Base-by-base conservation (phyloP, 441 rosid genomes). In the Croton laevigatus region DNA sequence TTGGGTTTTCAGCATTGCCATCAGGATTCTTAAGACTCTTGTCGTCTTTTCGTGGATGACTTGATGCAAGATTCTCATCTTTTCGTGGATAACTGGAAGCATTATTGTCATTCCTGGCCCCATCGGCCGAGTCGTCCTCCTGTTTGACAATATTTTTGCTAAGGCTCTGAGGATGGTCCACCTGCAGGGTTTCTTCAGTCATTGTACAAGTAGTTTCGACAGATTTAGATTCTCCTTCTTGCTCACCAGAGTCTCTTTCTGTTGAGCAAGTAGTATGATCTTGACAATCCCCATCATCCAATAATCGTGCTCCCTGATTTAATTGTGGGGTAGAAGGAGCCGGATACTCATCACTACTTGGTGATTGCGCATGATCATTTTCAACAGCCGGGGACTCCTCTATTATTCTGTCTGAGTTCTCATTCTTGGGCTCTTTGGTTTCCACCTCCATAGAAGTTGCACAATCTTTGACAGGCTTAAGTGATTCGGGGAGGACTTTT, bases 311-410 rank as follows among this genome's bases (percentile, higher is more conserved):
- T 69, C 76, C 90, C 61, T 81, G 95, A 46, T 83, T 81, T 57
- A 91, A 58, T 27, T 95, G 99, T 0, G 97, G 98, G 16, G 98
- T 93, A 34, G 95, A 85, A 75, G 99, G 95, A 57, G 94, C 95
- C 5, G 96, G 93, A 68, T 84, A 86, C 83, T 77, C 79, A 63
- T 89, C 89, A 71, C 76, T 83, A 9, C 66, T 73, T 12, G 74
- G 71, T 19, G 85, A 81, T 38, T 66, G 82, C 59, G 78, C 84
- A 55, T 3, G 59, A 14, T 79, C 85, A 64, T 65, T 80, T 72
- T 82, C 86, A 72, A 73, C 74, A 52, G 36, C 76, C 9, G 32
- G 4, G 20, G 81, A 76, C 69, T 65, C 71, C 79, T 76, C 60
- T 61, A 81, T 80, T 62, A 71, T 65, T 37, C 71, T 79, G 61